A percentile compares a stretch with the other conserved stretches of the same genome.
Evolutionary conservation across 352 stramenopile species (phyloP).

Genomic region (Phytophthora hibernalis): DNA sequence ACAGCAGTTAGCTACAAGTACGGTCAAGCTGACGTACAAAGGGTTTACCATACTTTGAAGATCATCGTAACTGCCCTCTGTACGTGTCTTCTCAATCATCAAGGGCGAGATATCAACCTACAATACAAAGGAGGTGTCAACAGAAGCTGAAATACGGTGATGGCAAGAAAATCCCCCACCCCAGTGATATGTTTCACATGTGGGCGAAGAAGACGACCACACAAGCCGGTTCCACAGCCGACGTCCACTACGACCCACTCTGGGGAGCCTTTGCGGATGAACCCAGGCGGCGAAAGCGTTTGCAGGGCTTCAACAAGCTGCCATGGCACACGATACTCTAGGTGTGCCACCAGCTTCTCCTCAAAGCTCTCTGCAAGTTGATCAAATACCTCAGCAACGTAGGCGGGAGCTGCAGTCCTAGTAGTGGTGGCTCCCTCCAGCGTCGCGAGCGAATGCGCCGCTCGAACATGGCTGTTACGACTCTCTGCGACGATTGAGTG

Average conservation of each 20-base stretch:
- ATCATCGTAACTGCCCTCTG: constrained; percentile 72
- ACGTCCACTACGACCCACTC: constrained; percentile 63
- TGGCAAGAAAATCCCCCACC: constrained; percentile 33
- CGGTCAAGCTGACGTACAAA: too few species aligned
- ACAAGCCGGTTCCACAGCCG: constrained; percentile 82
- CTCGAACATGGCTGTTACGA: constrained; percentile 54
- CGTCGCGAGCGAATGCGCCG: constrained; percentile 71
- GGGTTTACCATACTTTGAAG: constrained; percentile 60
- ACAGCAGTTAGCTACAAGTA: neutral
- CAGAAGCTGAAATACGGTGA: neutral
- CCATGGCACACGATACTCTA: constrained; percentile 86
- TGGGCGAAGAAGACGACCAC: constrained; percentile 67
- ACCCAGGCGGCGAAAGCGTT: constrained; percentile 41
- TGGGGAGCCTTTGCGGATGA: constrained; percentile 16
- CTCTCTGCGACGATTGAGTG: constrained; percentile 43
- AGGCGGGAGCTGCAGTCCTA: constrained; percentile 59
- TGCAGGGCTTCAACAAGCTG: constrained; percentile 75
- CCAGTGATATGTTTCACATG: constrained; percentile 65
- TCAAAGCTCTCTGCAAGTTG: constrained; percentile 83
- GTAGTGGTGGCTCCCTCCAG: constrained; percentile 58
- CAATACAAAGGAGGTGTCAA: constrained; percentile 12
- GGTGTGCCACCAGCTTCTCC: constrained; percentile 79
- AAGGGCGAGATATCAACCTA: constrained; percentile 83
- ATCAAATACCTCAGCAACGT: constrained; percentile 83
- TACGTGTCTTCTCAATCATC: constrained; percentile 83